Evolutionary conservation across 2,329 filamentous ascomycete genomes (phyloP), one percentile per base, ranked within the genome.

Genomic region (Zasmidium cellare): DNA sequence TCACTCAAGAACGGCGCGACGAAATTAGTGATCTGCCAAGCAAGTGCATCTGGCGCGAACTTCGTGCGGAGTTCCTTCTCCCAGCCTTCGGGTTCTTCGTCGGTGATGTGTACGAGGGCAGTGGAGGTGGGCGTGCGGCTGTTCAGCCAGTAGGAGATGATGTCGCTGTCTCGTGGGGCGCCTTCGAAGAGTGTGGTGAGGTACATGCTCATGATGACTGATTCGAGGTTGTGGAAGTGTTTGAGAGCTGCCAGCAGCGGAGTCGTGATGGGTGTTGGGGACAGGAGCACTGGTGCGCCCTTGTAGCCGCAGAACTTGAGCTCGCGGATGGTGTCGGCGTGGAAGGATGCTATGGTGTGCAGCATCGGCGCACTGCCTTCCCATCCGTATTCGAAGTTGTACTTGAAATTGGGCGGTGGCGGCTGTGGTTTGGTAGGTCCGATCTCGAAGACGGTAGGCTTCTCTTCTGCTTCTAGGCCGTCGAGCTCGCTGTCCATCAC

Each of bases 241-340:
- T 73, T 71, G 11, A 80, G 71, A 2, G 75, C 67, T 9, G 66
- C 63, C 11, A 80, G 70, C 7, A 80, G 65, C 0, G 73, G 70
- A 0, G 61, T 63, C 0, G 76, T 77, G 48, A 77, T 74, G 0
- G 73, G 65, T 0, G 73, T 75, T 7, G 72, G 69, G 3, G 67
- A 47, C 3, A 74, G 75, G 25, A 80, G 71, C 1, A 77, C 69
- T 0, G 77, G 74, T 14, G 74, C 71, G 38, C 78, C 77, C 51
- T 74, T 74, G 65, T 78, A 80, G 31, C 78, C 78, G 56, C 78
- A 80, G 46, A 80, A 75, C 57, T 80, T 80, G 50, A 80, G 72
- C 60, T 79, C 77, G 19, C 71, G 71, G 14, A 79, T 59, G 1
- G 74, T 78, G 9, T 57, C 60, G 5, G 74, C 72, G 57, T 78